Base-by-base conservation (phyloP, 1,139 yeast genomes). In the Candida tropicalis region DNA sequence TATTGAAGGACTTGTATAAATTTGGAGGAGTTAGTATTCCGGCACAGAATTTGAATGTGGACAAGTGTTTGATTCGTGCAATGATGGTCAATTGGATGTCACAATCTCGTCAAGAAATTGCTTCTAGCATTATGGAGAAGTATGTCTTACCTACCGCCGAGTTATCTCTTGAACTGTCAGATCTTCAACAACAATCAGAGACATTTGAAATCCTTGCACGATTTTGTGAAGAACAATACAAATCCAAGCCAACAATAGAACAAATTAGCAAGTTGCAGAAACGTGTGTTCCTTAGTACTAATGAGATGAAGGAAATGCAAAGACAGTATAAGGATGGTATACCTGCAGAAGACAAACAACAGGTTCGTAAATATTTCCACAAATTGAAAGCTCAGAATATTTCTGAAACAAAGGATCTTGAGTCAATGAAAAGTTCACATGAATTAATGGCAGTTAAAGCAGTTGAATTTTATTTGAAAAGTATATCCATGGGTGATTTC, bases 141-240 rank as follows among this genome's bases (percentile, higher is more conserved):
- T 83, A 82, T 55, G 81, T 88, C 11, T 62, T 68, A 3, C 76
- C 81, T 0, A 71, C 77, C 0, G 57, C 65, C 6, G 52, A 53
- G 1, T 41, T 45, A 9, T 59, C 66, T 11, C 48, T 52, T 7
- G 39, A 41, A 0, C 52, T 60, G 9, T 44, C 56, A 20, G 51
- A 56, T 33, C 55, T 53, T 36, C 16, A 53, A 31, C 54, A 58
- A 48, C 42, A 57, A 42, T 77, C 85, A 0, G 62, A 66, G 27
- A 73, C 82, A 2, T 85, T 63, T 55, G 83, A 78, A 48, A 68
- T 73, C 3, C 75, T 87, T 53, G 98, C 91, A 0, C 70, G 73
- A 26, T 91, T 91, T 57, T 88, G 97, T 58, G 88, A 87, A 53
- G 65, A 67, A 6, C 95, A 87, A 54, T 67, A 78, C 36, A 74